Evolutionary conservation across 2,329 filamentous ascomycete genomes (phyloP), one percentile per base, ranked within the genome.

Genomic region (Fonsecaea monophora): DNA sequence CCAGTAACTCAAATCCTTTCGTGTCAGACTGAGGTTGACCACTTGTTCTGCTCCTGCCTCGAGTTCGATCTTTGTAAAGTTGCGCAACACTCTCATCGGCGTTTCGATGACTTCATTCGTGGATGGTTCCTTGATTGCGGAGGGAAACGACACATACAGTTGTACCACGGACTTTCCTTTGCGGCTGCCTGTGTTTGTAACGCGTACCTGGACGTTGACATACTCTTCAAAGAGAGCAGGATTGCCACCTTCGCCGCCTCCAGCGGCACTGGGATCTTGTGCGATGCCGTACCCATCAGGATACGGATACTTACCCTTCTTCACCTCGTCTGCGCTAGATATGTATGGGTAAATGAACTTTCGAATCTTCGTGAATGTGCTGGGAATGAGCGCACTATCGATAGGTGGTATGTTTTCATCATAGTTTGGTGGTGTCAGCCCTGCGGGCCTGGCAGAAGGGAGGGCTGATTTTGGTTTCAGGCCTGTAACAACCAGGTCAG

Each of bases 341-440:
- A 92, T 82, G 76, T 91, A 93, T 0, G 90, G 90, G 75, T 93
- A 93, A 62, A 93, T 85, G 76, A 90, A 92, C 73, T 90, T 90
- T 62, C 85, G 81, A 0, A 93, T 78, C 56, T 81, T 84, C n/a
- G 83, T 81, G 74, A 92, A 86, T 4, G 80, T 84, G 0, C 78
- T 62, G 0, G 90, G 90, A 74, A 88, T 90, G 1, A 91, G 77
- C 0, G 84, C 86, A 12, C 85, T 83, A n/a, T 81, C 77, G 3
- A 84, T 79, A 15, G 84, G 78, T 0, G 89, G 89, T 2, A 89
- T 79, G 0, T 74, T 77, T n/a, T 78, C 79, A 70, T 85, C 79
- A 73, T 90, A 89, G 10, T 77, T 73, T 0, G 89, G 88, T 1
- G 88, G 84, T 1, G 77, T 68, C 10, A 82, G 79, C 40, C 73